Evolutionary conservation across 2,329 filamentous ascomycete genomes (phyloP).

Genomic region (Penicillium frequentans): DNA sequence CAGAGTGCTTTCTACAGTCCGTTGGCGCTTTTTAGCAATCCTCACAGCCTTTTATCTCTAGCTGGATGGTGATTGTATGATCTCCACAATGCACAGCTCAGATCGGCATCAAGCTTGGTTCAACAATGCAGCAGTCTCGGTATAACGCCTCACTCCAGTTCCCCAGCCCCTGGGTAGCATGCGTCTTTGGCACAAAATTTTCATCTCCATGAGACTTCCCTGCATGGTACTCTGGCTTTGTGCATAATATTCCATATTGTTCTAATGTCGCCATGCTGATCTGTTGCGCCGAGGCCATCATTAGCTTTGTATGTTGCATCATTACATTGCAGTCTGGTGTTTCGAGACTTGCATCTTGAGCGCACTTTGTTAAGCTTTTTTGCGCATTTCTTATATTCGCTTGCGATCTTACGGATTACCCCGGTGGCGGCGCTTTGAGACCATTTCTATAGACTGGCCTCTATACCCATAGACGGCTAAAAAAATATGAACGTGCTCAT

Average conservation of each 20-base stretch:
- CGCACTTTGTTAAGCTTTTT: constrained; percentile 2
- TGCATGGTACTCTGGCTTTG: not conserved
- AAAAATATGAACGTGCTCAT: constrained; percentile 3
- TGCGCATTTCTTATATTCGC: constrained; percentile 6
- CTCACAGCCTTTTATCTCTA: not conserved
- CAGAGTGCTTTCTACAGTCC: not conserved
- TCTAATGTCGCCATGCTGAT: not conserved
- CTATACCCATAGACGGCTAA: constrained; percentile 9
- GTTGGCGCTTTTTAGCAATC: not conserved
- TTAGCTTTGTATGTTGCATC: not conserved
- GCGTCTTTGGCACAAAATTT: not conserved
- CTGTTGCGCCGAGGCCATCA: not conserved
- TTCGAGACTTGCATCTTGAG: constrained; percentile 8
- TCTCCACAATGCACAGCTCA: not conserved
- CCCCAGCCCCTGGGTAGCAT: not conserved
- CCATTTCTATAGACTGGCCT: constrained; percentile 15
- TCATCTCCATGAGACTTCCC: not conserved
- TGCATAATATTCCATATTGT: not conserved
- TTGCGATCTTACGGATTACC: constrained; percentile 19
- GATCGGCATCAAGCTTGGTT: not conserved
- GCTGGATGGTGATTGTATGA: not conserved
- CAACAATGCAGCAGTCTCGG: not conserved
- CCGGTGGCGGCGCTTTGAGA: constrained; percentile 16
- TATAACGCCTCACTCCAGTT: not conserved
- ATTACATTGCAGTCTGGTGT: not conserved